phyloP scores from a whole-genome alignment of 768 basidiomycete species.

The Tylopilus balloui region DNA sequence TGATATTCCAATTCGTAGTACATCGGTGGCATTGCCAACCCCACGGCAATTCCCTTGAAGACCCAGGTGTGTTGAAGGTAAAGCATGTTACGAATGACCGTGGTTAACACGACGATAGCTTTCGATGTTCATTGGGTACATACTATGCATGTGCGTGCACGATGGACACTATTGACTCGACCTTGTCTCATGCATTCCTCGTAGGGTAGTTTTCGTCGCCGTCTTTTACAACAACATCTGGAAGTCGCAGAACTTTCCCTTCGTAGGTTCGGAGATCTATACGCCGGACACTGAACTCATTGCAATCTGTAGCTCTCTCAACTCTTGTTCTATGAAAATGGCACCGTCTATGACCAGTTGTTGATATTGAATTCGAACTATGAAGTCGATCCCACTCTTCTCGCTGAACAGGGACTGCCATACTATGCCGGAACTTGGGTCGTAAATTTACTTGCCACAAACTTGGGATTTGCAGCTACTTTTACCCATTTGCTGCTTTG shows the following conservation, averaged over 20 bases:
- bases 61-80: slow-evolving; percentile 34
- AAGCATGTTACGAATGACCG: neutral
- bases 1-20: slow-evolving; percentile 12
- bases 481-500: slow-evolving; percentile 50
- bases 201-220: slow-evolving; percentile 31
- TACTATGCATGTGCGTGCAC: slow-evolving; percentile 45
- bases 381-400: slow-evolving; percentile 45
- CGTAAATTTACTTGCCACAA: slow-evolving; percentile 14
- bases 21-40: slow-evolving; percentile 33
- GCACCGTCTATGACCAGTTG: slow-evolving; percentile 48
- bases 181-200: slow-evolving; percentile 4
- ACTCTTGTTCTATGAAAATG: slow-evolving; percentile 47
- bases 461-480: slow-evolving; percentile 40
- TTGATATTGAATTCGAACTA: slow-evolving; percentile 50
- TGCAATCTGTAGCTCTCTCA: slow-evolving; percentile 39
- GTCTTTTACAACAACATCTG: slow-evolving; percentile 49
- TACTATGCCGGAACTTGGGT: slow-evolving; percentile 29
- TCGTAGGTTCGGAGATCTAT: slow-evolving; percentile 36
- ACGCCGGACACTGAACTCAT: neutral
- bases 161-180: too few species aligned
- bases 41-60: slow-evolving; percentile 49
- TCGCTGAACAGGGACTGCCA: slow-evolving; percentile 38
- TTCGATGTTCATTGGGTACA: slow-evolving; percentile 46
- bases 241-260: slow-evolving; percentile 57
- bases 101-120: slow-evolving; percentile 23